A percentile compares a stretch with the other conserved stretches of the same genome.
Conservation (phyloP, 495 filamentous ascomycete species). For the Hypomontagnella monticulosa region DNA sequence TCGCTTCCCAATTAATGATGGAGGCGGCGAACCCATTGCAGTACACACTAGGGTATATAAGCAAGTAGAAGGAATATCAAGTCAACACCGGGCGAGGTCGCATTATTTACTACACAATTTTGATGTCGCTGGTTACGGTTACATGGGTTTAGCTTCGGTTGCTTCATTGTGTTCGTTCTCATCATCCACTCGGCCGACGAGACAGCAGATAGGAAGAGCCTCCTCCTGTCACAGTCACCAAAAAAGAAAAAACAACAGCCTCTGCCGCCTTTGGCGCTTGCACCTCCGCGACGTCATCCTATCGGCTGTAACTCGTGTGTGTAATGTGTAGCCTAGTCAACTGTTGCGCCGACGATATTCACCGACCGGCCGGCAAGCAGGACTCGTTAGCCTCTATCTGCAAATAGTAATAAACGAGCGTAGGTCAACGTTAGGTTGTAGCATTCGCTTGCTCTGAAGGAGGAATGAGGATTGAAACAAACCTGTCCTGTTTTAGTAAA, state of each 20-base stretch:
- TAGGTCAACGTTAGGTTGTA: conserved; percentile 18
- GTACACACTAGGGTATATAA: background rate
- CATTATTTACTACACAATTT: background rate
- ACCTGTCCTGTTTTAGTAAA: conserved; percentile 37
- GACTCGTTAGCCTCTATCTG: conserved; percentile 1
- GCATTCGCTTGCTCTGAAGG: conserved; percentile 26
- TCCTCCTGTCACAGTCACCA: background rate
- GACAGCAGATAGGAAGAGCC: background rate
- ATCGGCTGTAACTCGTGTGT: conserved; percentile 9
- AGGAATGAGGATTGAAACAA: conserved; percentile 38
- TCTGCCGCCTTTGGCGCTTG: conserved; percentile 34
- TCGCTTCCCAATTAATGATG: conserved; percentile 11
- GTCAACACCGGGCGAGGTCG: too few species aligned
- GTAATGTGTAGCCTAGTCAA: conserved; percentile 17
- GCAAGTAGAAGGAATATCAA: conserved; percentile 1
- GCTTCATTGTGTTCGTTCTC: conserved; percentile 2
- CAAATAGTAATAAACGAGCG: conserved; percentile 17
- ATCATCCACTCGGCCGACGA: conserved; percentile 1
- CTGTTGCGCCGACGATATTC: conserved; percentile 2
- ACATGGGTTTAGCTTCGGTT: background rate
- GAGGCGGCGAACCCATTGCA: background rate
- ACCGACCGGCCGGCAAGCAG: conserved; percentile 26
- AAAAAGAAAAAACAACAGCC: conserved; percentile 5
- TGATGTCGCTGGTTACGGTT: background rate
- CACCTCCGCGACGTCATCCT: conserved; percentile 19